Base-by-base conservation (phyloP, 768 basidiomycete species). In the Tulasnella sp. region DNA sequence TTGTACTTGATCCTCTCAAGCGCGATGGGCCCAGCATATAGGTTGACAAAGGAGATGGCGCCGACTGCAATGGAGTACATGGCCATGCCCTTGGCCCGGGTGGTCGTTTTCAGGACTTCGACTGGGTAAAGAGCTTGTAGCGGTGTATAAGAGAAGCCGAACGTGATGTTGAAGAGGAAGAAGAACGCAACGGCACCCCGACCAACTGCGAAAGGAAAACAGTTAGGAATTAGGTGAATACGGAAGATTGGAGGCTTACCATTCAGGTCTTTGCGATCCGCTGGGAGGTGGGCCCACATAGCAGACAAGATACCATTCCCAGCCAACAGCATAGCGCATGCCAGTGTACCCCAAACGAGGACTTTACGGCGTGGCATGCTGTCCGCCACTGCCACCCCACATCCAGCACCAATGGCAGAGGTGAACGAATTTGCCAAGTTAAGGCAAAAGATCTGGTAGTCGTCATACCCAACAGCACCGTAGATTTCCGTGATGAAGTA, bases 1-100 rank as follows among this genome's bases (percentile, higher is more conserved):
- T 67, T 70, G 67, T 71, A 69, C 39, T 66, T 61, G 56, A 74
- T 74, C 52, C 70, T 70, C 17, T 65, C 48, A 9, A 75, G 66
- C 0, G 71, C 73, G 62, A 75, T 70, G 2, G 74, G 74, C 3
- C 71, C 72, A 5, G 78, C 77, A 51, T 77, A 81, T 9, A 72
- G 73, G 63, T 78, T 80, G 64, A 71, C 68, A 64, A 69, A 69
- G 11, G 71, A 72, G 58, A 68, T 58, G 21, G 61, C 57, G 42
- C 59, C 59, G 57, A 64, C 62, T 32, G 67, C 65, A 46, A 66
- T 59, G 23, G 64, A 75, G 58, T 69, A 79, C 68, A 77, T 64
- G 4, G 78, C 78, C 72, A 82, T 78, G 57, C 80, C 80, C 65
- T 81, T 81, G 4, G 79, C 79, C 41, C 79, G 74, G 27, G 77